phyloP scores from a whole-genome alignment of 2,329 filamentous ascomycete species.

The Pyrenochaeta sp. region DNA sequence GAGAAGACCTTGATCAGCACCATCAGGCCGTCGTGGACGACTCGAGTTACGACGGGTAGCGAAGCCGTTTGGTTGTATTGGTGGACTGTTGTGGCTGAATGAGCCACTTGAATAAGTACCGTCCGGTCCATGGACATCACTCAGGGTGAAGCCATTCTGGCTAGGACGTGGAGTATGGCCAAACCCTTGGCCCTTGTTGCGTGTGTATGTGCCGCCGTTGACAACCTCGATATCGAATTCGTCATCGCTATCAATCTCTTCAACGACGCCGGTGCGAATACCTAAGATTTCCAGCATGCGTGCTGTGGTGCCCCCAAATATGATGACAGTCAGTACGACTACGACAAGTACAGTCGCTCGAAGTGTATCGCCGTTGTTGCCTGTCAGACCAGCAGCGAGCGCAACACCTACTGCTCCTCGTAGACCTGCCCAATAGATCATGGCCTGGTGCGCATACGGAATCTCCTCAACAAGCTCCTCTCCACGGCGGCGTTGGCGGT shows the following conservation, averaged over 20 bases:
- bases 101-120: conserved; percentile 69
- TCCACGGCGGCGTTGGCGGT: conserved; percentile 79
- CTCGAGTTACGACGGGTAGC: conserved; percentile 63
- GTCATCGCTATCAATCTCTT: conserved; percentile 96
- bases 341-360: conserved; percentile 97
- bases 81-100: conserved; percentile 60
- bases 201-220: conserved; percentile 76
- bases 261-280: conserved; percentile 95
- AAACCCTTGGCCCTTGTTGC: conserved; percentile 78
- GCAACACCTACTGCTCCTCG: conserved; percentile 96
- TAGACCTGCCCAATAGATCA: conserved; percentile 99
- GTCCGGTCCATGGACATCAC: conserved; percentile 59
- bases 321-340: conserved; percentile 96
- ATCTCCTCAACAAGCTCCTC: conserved; percentile 77
- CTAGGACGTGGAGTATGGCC: conserved; percentile 74
- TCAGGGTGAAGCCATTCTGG: conserved; percentile 64
- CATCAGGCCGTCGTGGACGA: conserved; percentile 56
- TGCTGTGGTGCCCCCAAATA: conserved; percentile 96
- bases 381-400: conserved; percentile 85
- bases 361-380: conserved; percentile 81
- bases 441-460: conserved; percentile 95
- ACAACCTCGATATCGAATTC: conserved; percentile 92
- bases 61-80: conserved; percentile 51
- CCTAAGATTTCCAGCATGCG: conserved; percentile 97
- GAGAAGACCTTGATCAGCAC: conserved; percentile 64